Base-by-base conservation (phyloP, 1,284 basidiomycete genomes). In the Takashimella tepidaria region DNA sequence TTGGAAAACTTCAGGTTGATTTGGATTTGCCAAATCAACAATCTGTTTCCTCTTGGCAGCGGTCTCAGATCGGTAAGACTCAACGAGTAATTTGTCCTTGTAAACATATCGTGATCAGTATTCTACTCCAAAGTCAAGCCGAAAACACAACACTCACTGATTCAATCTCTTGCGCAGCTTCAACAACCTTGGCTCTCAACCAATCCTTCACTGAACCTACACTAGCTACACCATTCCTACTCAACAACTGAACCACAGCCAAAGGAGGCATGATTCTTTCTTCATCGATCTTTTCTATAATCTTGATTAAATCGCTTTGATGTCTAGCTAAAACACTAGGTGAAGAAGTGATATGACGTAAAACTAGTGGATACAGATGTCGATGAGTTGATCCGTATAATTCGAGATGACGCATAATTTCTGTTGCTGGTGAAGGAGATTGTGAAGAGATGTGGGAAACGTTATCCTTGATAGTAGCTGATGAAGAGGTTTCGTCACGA, bases 131-230 rank as follows among this genome's bases (percentile, higher is more conserved):
- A 20, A 19, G 16, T 22, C 22, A 45, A 4, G 48, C 27, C 4
- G 4, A n/a, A n/a, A 6, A 19, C 5, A 4, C 4, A 19, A 23
- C 27, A 77, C 87, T 61, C 56, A 92, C 89, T 51, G 83, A 85
- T 45, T 87, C 82, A 47, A 93, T 86, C 67, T 92, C 86, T n/a
- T 81, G 80, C 64, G 81, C 75, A 47, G 88, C 83, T 50, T 84
- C 81, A 63, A 80, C 82, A 51, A 97, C 88, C 61, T 87, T 83
- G 59, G 79, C 77, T 74, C 88, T 82, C 63, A 99, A 73, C 87
- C 92, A 97, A 42, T 88, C 83, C 73, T 92, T 89, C 50, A 98
- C 85, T 1, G 92, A 78, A 4, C 93, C 95, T 1, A 98, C 85
- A 63, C 86, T 91, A 13, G 92, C 88, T 11, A 91, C 87, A 0